A percentile compares a stretch with the other conserved stretches of the same genome.
These are phyloP conservation scores for Mycena leptocephala DNA, from an alignment of 768 basidiomycete genomes.

Conservation along the genomic window DNA sequence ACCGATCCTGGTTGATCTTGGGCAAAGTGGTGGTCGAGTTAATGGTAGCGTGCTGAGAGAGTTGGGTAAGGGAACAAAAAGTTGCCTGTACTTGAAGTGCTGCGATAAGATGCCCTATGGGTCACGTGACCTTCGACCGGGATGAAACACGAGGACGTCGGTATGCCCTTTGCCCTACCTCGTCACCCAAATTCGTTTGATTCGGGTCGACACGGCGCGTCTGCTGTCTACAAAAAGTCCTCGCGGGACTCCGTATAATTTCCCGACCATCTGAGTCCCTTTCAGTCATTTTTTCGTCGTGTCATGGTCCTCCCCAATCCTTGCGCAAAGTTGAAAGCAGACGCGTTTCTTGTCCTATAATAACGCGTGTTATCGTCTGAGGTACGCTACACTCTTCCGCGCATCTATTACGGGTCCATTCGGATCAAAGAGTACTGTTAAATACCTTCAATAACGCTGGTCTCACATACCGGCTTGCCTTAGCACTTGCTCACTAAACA, in stretches of 20 bases:
- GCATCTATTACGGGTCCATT: background rate
- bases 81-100: background rate
- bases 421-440: background rate
- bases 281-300: background rate
- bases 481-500: background rate
- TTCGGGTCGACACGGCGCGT: conserved; percentile 14
- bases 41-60: background rate
- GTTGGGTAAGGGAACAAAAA: background rate
- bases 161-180: conserved; percentile 53
- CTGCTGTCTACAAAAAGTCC: conserved; percentile 15
- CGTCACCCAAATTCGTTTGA: background rate
- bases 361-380: background rate
- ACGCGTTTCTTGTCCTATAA: background rate
- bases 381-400: background rate
- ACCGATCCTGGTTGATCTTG: conserved; percentile 44
- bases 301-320: background rate
- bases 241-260: background rate
- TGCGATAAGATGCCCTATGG: background rate
- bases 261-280: background rate
- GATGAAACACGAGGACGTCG: conserved; percentile 39
- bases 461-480: background rate
- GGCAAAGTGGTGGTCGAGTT: background rate
- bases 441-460: background rate
- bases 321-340: background rate
- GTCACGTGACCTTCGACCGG: conserved; percentile 6